Conservation (phyloP, 106 monocot species). For the Platanthera guangdongensis region DNA sequence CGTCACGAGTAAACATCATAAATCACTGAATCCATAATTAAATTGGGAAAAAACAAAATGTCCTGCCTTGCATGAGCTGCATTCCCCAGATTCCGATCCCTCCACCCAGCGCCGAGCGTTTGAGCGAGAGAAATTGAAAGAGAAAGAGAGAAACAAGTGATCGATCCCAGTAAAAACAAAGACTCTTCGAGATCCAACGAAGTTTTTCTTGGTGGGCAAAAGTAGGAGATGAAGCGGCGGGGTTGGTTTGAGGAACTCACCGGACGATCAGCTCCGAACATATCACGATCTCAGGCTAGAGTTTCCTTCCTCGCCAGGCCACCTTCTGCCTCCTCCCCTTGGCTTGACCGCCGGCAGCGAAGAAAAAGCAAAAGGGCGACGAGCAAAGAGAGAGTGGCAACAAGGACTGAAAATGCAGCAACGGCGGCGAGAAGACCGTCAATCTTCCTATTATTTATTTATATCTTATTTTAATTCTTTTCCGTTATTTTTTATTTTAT, state of each 20-base stretch:
- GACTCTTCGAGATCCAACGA: not conserved
- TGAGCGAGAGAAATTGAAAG: not conserved
- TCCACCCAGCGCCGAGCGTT: not conserved
- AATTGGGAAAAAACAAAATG: not conserved
- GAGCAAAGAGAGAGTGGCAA: conserved; percentile 6
- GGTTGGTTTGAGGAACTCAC: not conserved
- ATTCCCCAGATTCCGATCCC: not conserved
- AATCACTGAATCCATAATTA: not conserved
- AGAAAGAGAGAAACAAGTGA: not conserved
- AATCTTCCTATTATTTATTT: not conserved
- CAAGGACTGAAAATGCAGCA: conserved; percentile 1
- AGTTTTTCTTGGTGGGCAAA: not conserved
- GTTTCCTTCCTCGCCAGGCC: not conserved
- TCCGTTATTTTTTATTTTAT: not conserved
- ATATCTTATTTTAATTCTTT: not conserved
- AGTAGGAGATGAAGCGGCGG: not conserved
- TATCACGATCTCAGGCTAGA: conserved; percentile 6
- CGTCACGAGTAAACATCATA: not conserved
- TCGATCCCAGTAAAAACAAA: not conserved
- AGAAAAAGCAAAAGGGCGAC: conserved; percentile 6
- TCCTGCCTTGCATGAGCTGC: not conserved
- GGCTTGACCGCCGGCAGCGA: not conserved
- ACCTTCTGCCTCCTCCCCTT: not conserved
- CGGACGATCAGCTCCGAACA: not conserved
- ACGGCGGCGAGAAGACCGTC: not conserved